A percentile compares a stretch with the other conserved stretches of the same genome.
Conservation (phyloP, 805 yeast genomes). For the Kluyveromyces aestuarii region DNA sequence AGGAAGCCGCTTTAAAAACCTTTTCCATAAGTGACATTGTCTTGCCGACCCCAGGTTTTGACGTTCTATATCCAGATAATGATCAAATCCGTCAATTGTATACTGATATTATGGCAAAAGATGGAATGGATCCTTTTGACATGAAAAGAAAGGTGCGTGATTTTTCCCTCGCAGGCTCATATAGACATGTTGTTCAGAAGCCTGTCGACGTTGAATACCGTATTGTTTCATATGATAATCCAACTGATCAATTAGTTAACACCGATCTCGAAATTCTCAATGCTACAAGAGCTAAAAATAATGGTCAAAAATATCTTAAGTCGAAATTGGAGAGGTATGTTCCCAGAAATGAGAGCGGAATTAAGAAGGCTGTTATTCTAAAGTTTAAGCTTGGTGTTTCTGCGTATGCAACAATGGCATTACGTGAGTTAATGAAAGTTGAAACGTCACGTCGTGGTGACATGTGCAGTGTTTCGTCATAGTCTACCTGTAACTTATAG, state of each 20-base stretch:
- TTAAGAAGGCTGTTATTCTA: constrained; percentile 60
- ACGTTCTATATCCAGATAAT: constrained; percentile 76
- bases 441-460: constrained; percentile 55
- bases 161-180: constrained; percentile 86
- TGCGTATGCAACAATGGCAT: constrained; percentile 95
- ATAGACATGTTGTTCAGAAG: constrained; percentile 61
- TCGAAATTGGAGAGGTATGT: constrained; percentile 25
- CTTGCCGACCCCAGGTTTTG: constrained; percentile 95
- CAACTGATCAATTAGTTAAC: constrained; percentile 62
- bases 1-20: constrained; percentile 51
- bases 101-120: constrained; percentile 63
- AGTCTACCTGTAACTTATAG: constrained; percentile 3
- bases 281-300: constrained; percentile 26
- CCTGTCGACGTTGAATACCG: constrained; percentile 57
- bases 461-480: constrained; percentile 32
- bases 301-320: constrained; percentile 24
- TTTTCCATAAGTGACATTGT: constrained; percentile 76
- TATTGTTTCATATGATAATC: constrained; percentile 50
- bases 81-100: constrained; percentile 50
- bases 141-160: constrained; percentile 84
- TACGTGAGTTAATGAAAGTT: constrained; percentile 79
- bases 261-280: constrained; percentile 63
- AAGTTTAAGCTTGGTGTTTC: constrained; percentile 74
- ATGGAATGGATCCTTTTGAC: constrained; percentile 72
- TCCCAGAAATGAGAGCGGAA: constrained; percentile 32